These are phyloP conservation scores for Alternaria sp. DNA, from an alignment of 2,329 filamentous ascomycete genomes.

Conservation along the genomic window DNA sequence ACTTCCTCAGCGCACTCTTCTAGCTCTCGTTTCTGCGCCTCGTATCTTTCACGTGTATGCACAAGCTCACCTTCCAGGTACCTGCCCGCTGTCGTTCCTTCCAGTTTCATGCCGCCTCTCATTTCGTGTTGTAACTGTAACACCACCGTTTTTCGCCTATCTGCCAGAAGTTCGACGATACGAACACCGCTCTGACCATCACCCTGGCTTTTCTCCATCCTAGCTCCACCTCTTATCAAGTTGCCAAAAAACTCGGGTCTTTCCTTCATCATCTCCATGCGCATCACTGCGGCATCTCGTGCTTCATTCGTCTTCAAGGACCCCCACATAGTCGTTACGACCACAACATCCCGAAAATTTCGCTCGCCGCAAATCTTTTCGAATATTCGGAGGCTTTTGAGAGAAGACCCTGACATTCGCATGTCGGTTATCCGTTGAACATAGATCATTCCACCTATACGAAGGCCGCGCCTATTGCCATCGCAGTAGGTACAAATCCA, in stretches of 20 bases:
- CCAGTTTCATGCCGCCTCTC: not conserved
- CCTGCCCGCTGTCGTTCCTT: not conserved
- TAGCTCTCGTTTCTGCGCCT: not conserved
- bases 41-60: not conserved
- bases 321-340: conserved; percentile 57
- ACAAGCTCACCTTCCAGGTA: conserved; percentile 1
- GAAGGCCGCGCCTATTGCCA: conserved; percentile 28
- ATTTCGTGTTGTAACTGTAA: conserved; percentile 2
- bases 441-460: conserved; percentile 55
- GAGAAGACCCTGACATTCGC: conserved; percentile 52
- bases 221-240: not conserved
- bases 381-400: conserved; percentile 57
- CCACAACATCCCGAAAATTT: conserved; percentile 51
- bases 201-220: not conserved
- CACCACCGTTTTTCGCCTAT: not conserved
- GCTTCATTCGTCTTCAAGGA: conserved; percentile 1
- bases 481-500: conserved; percentile 50
- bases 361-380: conserved; percentile 55
- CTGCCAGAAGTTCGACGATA: not conserved
- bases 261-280: conserved; percentile 3
- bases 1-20: not conserved
- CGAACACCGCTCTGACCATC: not conserved
- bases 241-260: conserved; percentile 2
- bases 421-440: conserved; percentile 56
- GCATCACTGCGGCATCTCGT: not conserved